Conservation (phyloP, 2,329 filamentous ascomycete species). For the Neopestalotiopsis sp. region DNA sequence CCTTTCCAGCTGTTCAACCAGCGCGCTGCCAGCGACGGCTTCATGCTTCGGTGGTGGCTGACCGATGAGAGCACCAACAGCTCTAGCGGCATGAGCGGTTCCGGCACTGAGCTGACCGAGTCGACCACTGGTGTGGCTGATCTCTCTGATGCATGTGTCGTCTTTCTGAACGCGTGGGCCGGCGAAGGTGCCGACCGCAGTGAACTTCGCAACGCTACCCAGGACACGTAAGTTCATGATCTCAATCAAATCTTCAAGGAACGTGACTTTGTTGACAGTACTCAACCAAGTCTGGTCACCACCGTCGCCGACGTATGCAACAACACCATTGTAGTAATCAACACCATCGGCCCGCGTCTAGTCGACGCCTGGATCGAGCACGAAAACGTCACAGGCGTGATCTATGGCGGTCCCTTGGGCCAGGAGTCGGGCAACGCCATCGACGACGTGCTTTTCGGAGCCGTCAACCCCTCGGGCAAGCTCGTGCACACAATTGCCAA, state of each 20-base stretch:
- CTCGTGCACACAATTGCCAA: conserved; percentile 62
- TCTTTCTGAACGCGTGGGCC: conserved; percentile 5
- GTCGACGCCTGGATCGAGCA: conserved; percentile 61
- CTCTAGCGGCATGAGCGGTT: conserved; percentile 9
- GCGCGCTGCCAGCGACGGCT: conserved; percentile 44
- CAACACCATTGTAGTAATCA: conserved; percentile 72
- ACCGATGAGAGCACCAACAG: conserved; percentile 19
- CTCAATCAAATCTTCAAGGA: neutral
- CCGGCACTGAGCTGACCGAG: conserved; percentile 35
- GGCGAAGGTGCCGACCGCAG: conserved; percentile 7
- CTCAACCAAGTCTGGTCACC: neutral
- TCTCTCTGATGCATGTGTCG: neutral
- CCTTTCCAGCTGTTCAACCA: conserved; percentile 45
- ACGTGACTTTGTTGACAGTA: conserved; percentile 57
- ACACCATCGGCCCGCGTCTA: conserved; percentile 65
- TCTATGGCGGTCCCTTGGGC: conserved; percentile 64
- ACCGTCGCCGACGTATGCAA: conserved; percentile 53
- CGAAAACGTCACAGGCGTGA: conserved; percentile 63
- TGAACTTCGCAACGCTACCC: neutral
- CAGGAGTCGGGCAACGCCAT: conserved; percentile 66
- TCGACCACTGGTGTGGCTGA: conserved; percentile 31
- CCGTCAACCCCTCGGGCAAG: conserved; percentile 62
- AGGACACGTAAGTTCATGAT: conserved; percentile 57
- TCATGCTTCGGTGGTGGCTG: conserved; percentile 28
- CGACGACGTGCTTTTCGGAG: conserved; percentile 65